These are phyloP conservation scores for Allantophomopsis cytisporea DNA, from an alignment of 2,329 filamentous ascomycete species.

Conservation along the genomic window DNA sequence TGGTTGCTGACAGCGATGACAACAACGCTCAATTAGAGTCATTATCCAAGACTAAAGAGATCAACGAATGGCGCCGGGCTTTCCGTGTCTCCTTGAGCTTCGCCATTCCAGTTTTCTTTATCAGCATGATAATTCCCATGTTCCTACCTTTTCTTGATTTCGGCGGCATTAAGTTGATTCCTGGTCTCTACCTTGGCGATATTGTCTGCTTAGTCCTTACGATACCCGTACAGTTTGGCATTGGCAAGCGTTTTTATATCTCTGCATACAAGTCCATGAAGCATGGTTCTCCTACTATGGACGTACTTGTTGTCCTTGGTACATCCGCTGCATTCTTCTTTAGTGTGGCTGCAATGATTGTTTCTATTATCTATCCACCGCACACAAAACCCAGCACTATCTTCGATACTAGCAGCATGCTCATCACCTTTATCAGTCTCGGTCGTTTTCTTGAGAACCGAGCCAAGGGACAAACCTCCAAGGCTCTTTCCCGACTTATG, in stretches of 20 bases:
- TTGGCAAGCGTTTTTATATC: constrained; percentile 85
- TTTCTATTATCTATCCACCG: constrained; percentile 63
- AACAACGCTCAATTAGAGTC: constrained; percentile 96
- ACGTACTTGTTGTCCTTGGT: constrained; percentile 85
- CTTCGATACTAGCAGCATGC: constrained; percentile 97
- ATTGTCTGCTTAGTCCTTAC: constrained; percentile 73
- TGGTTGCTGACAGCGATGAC: constrained; percentile 84
- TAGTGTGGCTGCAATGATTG: constrained; percentile 73
- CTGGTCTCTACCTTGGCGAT: constrained; percentile 80
- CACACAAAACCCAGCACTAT: constrained; percentile 76
- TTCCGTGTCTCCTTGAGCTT: constrained; percentile 70
- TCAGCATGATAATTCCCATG: constrained; percentile 94
- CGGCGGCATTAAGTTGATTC: constrained; percentile 48
- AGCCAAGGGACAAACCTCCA: constrained; percentile 93
- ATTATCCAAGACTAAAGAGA: constrained; percentile 89
- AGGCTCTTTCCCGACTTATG: constrained; percentile 87
- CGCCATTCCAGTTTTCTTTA: constrained; percentile 78
- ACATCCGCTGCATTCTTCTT: constrained; percentile 96
- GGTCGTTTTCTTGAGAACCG: constrained; percentile 87
- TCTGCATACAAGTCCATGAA: constrained; percentile 89
- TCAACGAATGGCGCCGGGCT: constrained; percentile 78
- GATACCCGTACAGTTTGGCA: constrained; percentile 89
- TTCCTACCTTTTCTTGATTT: constrained; percentile 62
- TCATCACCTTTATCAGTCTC: constrained; percentile 89
- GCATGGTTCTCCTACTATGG: constrained; percentile 91